phyloP scores from a whole-genome alignment of 768 basidiomycete species.

The Phanerodontia chrysosporium region DNA sequence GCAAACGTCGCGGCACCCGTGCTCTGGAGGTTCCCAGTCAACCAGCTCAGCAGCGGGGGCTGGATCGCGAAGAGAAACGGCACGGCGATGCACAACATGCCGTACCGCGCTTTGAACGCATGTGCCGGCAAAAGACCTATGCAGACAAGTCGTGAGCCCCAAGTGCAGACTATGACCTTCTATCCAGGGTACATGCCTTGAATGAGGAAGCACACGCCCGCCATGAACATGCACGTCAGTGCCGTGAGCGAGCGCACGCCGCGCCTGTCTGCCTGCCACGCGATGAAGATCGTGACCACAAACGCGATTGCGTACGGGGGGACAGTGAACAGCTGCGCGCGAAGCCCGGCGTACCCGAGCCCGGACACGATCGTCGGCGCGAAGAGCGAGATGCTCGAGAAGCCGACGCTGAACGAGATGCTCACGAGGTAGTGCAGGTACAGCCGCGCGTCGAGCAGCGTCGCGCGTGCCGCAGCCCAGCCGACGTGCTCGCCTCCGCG shows the following conservation, averaged over 20 bases:
- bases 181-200: constrained; percentile 16
- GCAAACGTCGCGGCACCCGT: constrained; percentile 30
- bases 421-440: constrained; percentile 57
- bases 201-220: constrained; percentile 16
- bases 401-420: constrained; percentile 52
- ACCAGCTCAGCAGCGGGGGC: constrained; percentile 32
- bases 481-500: constrained; percentile 57
- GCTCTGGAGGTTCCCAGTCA: constrained; percentile 29
- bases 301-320: constrained; percentile 54
- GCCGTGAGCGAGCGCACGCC: constrained; percentile 16
- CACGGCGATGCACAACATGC: constrained; percentile 27
- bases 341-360: constrained; percentile 48
- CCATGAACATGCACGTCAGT: constrained; percentile 15
- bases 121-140: constrained; percentile 21
- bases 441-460: constrained; percentile 63
- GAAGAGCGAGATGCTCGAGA: constrained; percentile 69
- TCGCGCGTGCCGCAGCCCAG: constrained; percentile 46
- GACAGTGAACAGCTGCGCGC: constrained; percentile 63
- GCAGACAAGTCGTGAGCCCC: neutral
- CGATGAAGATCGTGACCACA: constrained; percentile 20
- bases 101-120: constrained; percentile 28
- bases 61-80: constrained; percentile 30
- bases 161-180: too few relatives aligned
- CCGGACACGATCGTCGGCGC: constrained; percentile 21
- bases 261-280: constrained; percentile 17